phyloP scores from a whole-genome alignment of 2,329 filamentous ascomycete genomes.

The Lecanicillium sp. region DNA sequence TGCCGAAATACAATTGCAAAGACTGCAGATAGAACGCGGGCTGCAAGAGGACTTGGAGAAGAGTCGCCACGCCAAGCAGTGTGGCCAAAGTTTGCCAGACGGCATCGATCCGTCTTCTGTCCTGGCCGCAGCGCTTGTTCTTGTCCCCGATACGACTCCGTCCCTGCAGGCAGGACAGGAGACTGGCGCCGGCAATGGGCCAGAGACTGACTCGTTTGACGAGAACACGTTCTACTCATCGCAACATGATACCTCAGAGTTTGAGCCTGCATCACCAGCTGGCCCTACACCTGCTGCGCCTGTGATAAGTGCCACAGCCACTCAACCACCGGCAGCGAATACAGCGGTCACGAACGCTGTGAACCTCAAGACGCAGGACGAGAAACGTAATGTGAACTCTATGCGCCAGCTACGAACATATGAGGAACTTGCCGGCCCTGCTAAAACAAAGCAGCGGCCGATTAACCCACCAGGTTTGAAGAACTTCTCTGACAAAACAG shows the following conservation, averaged over 20 bases:
- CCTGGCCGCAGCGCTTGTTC: constrained; percentile 60
- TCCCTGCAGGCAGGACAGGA: constrained; percentile 51
- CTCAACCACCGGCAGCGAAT: constrained; percentile 12
- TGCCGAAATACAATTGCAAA: constrained; percentile 73
- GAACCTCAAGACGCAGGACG: not conserved
- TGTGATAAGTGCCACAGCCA: not conserved
- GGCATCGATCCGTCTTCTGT: constrained; percentile 70
- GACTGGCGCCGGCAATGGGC: constrained; percentile 48
- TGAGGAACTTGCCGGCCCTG: constrained; percentile 2
- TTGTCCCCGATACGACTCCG: constrained; percentile 64
- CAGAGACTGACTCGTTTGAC: constrained; percentile 75
- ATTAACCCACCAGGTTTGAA: constrained; percentile 26
- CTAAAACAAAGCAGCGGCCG: constrained; percentile 1
- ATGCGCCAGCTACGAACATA: constrained; percentile 7
- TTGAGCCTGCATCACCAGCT: constrained; percentile 42
- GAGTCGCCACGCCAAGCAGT: constrained; percentile 39
- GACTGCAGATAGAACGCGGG: constrained; percentile 71
- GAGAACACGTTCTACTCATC: constrained; percentile 96
- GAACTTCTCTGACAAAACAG: constrained; percentile 19
- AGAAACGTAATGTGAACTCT: constrained; percentile 5
- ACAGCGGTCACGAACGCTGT: not conserved
- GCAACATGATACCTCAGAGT: constrained; percentile 71
- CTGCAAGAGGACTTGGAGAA: constrained; percentile 74
- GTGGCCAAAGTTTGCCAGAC: constrained; percentile 48
- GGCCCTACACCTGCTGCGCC: not conserved